A percentile compares a stretch with the other conserved stretches of the same genome.
Conservation (phyloP, 106 monocot genomes). For the Posidonia australis region DNA sequence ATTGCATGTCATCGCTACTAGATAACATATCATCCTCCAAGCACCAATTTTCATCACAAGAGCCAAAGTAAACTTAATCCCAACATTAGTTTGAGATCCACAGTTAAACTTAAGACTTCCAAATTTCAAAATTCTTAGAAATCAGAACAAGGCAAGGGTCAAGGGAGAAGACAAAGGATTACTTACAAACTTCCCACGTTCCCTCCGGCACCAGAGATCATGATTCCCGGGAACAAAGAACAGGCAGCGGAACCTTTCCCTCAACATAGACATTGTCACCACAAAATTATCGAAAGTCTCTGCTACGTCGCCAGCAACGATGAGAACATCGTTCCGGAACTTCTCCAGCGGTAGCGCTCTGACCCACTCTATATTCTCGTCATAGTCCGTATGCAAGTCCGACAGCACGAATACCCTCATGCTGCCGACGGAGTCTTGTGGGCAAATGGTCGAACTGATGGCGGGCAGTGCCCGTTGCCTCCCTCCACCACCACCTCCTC, state of each 20-base stretch:
- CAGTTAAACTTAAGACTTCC: too few species aligned
- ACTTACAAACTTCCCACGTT: slow-evolving; percentile 44
- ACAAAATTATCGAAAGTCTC: slow-evolving; percentile 53
- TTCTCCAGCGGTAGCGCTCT: slow-evolving; percentile 22
- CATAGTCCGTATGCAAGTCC: slow-evolving; percentile 73
- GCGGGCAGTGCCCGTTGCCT: slow-evolving; percentile 27
- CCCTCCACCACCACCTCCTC: neutral
- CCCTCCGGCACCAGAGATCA: slow-evolving; percentile 70
- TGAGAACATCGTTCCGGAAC: slow-evolving; percentile 40
- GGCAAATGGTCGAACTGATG: slow-evolving; percentile 22
- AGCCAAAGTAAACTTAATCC: too few species aligned
- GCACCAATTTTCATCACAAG: too few species aligned
- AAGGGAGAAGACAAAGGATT: neutral
- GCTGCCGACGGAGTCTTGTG: neutral
- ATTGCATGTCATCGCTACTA: too few species aligned
- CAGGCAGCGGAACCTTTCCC: slow-evolving; percentile 37
- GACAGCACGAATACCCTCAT: slow-evolving; percentile 42
- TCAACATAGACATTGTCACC: slow-evolving; percentile 44
- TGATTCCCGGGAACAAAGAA: slow-evolving; percentile 83
- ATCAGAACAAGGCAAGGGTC: neutral
- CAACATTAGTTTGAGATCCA: too few species aligned
- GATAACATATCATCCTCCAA: too few species aligned
- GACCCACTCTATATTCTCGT: slow-evolving; percentile 68
- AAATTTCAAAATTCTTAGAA: too few species aligned
- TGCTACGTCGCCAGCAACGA: slow-evolving; percentile 74